These are phyloP conservation scores for Salmacisia buchloeana DNA, from an alignment of 1,284 basidiomycete species.

Conservation along the genomic window DNA sequence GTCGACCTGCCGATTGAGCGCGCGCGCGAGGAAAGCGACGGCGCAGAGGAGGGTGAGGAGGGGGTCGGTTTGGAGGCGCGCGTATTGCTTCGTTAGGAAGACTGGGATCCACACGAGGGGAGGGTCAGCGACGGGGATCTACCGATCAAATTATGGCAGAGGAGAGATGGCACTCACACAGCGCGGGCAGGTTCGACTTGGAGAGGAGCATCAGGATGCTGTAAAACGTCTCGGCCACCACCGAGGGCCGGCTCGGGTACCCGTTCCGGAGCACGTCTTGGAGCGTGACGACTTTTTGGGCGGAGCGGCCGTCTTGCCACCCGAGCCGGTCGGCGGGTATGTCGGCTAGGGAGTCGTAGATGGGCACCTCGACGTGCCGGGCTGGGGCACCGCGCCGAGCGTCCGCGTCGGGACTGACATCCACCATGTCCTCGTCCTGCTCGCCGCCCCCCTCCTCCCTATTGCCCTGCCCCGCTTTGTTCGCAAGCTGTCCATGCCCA, in stretches of 20 bases:
- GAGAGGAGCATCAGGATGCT: slow-evolving; percentile 77
- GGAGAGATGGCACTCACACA: slow-evolving; percentile 62
- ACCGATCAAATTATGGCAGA: background rate
- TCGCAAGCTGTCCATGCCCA: background rate
- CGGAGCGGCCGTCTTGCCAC: background rate
- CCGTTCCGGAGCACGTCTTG: slow-evolving; percentile 12
- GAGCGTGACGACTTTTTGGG: slow-evolving; percentile 10
- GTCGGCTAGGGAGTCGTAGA: background rate
- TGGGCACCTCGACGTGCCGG: too few relatives aligned
- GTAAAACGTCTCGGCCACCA: slow-evolving; percentile 72
- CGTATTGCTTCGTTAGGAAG: slow-evolving; percentile 66
- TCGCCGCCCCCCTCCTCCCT: slow-evolving; percentile 13
- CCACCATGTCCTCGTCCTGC: background rate
- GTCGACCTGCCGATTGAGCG: slow-evolving; percentile 88
- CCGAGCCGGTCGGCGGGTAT: background rate
- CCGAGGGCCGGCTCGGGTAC: slow-evolving; percentile 49
- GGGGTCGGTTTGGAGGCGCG: slow-evolving; percentile 74
- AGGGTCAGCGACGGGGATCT: background rate
- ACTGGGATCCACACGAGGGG: slow-evolving; percentile 62
- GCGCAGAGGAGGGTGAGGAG: slow-evolving; percentile 75
- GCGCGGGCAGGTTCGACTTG: slow-evolving; percentile 80
- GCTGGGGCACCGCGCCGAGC: too few relatives aligned
- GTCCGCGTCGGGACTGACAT: too few relatives aligned
- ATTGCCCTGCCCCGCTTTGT: background rate
- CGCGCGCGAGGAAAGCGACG: slow-evolving; percentile 76